A percentile compares a stretch with the other conserved stretches of the same genome.
Evolutionary conservation across 257 asterid genomes (phyloP).

Genomic region (Fraxinus excelsior): DNA sequence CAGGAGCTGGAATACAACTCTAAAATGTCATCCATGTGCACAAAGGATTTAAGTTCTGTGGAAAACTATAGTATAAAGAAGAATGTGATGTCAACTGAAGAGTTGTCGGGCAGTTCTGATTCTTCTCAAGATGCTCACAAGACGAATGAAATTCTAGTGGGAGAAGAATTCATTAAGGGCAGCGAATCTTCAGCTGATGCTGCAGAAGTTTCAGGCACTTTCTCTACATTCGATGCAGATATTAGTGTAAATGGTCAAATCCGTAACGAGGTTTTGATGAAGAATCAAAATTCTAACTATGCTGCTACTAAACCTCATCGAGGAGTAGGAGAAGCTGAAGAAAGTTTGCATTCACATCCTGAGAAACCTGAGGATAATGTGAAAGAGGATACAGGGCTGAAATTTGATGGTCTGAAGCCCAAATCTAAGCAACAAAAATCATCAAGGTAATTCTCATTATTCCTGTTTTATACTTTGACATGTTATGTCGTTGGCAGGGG

Average conservation of each 20-base stretch:
- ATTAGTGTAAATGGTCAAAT: not conserved
- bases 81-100: constrained; percentile 24
- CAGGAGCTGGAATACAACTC: constrained; percentile 59
- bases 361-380: constrained; percentile 28
- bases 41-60: constrained; percentile 11
- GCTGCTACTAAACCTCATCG: constrained; percentile 25
- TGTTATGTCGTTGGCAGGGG: not conserved
- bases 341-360: constrained; percentile 26
- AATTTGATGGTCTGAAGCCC: constrained; percentile 28
- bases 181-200: not conserved
- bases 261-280: not conserved
- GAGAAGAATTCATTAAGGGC: constrained; percentile 11
- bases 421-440: constrained; percentile 40
- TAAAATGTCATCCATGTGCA: constrained; percentile 27
- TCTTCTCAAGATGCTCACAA: not conserved
- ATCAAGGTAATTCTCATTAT: constrained; percentile 4
- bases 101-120: not conserved
- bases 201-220: constrained; percentile 8
- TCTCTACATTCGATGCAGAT: constrained; percentile 4
- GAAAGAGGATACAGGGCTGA: constrained; percentile 32
- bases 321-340: constrained; percentile 26
- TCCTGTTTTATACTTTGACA: not conserved
- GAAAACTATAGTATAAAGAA: constrained; percentile 27
- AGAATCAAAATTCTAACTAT: constrained; percentile 22
- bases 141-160: not conserved